Evolutionary conservation across 371 early-diverging fungal species (phyloP), one percentile per base, ranked within the genome.

Genomic region (Mortierella sp.): DNA sequence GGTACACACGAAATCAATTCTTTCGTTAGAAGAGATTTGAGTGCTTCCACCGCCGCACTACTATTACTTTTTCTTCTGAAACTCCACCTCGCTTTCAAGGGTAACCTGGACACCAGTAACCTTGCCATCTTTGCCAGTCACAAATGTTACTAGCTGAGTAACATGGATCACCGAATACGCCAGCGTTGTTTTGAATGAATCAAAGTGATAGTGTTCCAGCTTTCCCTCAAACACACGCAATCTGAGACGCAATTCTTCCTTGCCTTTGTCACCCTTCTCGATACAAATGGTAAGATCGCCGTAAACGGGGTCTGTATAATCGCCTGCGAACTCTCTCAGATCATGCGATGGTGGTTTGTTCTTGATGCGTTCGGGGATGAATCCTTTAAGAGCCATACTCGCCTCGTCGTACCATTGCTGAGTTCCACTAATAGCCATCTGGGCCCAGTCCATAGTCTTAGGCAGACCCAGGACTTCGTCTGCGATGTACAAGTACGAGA

Each of bases 171-270:
- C 52, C n/a, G 52, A 11, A n/a, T 52, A 19, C 11, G 16, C 52
- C 6, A 52, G 11, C n/a, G 19, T 19, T 22, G 52, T 52, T 4
- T n/a, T 52, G 41, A 60, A 60, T 8, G 61, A 40, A 38, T 70
- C 70, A 64, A 58, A 70, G 52, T 70, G 70, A 58, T 70, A 70
- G 43, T 70, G 70, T 33, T 70, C 65, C 58, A 70, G 57, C 64
- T 45, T 63, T 36, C 58, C 57, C 10, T 64, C 64, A 43, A 64
- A 38, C n/a, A 6, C 45, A 13, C 55, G 22, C 33, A 55, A 70
- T 9, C 59, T 28, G 47, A 70, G 24, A 48, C 47, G 15, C 48
- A 70, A 33, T 21, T 21, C 36, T 16, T 62, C 55, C 55, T 62
- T 62, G 8, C n/a, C 38, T 19, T 47, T 57, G 19, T 21, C 33